Evolutionary conservation across 495 filamentous ascomycete genomes (phyloP), one percentile per base, ranked within the genome.

Genomic region (Tuber microsphaerosporum): DNA sequence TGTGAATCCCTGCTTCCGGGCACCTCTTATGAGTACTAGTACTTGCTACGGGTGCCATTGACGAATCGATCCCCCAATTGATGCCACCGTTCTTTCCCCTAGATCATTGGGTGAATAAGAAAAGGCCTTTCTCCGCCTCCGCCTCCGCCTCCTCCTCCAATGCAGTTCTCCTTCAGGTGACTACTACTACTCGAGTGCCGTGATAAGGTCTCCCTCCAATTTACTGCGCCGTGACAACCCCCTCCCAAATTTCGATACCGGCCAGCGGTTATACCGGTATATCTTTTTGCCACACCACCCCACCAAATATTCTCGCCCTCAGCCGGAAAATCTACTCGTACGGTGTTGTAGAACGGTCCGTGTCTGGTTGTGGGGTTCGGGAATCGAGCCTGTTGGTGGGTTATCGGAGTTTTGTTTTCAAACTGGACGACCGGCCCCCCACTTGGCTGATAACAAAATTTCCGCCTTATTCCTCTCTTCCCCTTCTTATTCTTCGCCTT

Each of bases 401-500:
- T 65, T 65, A 65, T 65, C 56, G 56, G 56, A 12, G n/a, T 65
- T 65, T 65, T 65, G 56, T 65, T 65, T 65, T 65, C 17, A 65
- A 65, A 65, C 26, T 34, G 56, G 6, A 65, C 56, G 56, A 34
- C n/a, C 26, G 26, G 3, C 56, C 56, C 26, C 56, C 19, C 56
- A 65, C 56, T 16, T 17, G 19, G 2, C 56, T 34, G 56, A 65
- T 65, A 65, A 71, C 70, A 42, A 19, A n/a, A 45, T 34, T 16
- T 71, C 44, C 70, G 39, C 70, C 70, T 48, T 71, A 34, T 72
- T 74, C 37, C 31, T 34, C 22, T 74, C 69, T 71, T 26, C 69
- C 37, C 71, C 73, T 19, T 71, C 16, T 45, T 73, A 71, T 48
- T 56, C 71, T 34, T 73, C 70, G 20, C 20, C 71, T 45, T 56